Evolutionary conservation across 352 stramenopile species (phyloP).

Genomic region (Globisporangium parvum): DNA sequence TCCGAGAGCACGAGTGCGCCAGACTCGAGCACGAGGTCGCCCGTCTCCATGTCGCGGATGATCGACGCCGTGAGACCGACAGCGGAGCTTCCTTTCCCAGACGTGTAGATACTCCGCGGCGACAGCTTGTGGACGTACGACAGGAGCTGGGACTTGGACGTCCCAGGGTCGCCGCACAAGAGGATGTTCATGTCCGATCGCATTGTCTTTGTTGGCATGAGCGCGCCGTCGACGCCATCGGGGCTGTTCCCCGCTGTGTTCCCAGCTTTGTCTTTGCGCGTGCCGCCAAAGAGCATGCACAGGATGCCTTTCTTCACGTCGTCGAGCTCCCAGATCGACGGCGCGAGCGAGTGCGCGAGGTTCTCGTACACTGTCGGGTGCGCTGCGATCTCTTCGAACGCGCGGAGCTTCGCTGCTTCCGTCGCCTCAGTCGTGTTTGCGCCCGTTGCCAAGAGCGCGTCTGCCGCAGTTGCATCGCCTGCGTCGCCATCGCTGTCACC

Average conservation of each 20-base stretch:
- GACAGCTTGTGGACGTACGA: constrained; percentile 95
- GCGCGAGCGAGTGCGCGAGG: constrained; percentile 70
- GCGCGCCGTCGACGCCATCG: constrained; percentile 33
- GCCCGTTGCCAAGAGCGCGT: constrained; percentile 10
- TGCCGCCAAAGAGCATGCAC: constrained; percentile 98
- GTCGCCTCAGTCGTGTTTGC: constrained; percentile 44
- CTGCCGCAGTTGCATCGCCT: constrained; percentile 11
- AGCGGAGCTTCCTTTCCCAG: constrained; percentile 95
- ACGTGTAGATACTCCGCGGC: constrained; percentile 98
- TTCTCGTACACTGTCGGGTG: constrained; percentile 82
- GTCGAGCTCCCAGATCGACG: constrained; percentile 93
- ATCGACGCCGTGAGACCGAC: constrained; percentile 98
- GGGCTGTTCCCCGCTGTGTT: constrained; percentile 10
- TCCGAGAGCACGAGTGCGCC: constrained; percentile 96
- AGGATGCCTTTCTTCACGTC: constrained; percentile 99
- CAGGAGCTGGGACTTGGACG: constrained; percentile 98
- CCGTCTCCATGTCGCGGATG: constrained; percentile 96
- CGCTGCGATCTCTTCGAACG: constrained; percentile 69
- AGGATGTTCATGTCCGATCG: constrained; percentile 98
- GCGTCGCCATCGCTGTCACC: constrained; percentile 5
- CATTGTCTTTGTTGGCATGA: constrained; percentile 57
- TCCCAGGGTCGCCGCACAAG: constrained; percentile 97
- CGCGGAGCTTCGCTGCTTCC: constrained; percentile 48
- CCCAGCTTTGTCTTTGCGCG: constrained; percentile 65
- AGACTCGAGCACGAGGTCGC: constrained; percentile 96